Conservation (phyloP, 331 rosid genomes). For the Stylosanthes scabra region DNA sequence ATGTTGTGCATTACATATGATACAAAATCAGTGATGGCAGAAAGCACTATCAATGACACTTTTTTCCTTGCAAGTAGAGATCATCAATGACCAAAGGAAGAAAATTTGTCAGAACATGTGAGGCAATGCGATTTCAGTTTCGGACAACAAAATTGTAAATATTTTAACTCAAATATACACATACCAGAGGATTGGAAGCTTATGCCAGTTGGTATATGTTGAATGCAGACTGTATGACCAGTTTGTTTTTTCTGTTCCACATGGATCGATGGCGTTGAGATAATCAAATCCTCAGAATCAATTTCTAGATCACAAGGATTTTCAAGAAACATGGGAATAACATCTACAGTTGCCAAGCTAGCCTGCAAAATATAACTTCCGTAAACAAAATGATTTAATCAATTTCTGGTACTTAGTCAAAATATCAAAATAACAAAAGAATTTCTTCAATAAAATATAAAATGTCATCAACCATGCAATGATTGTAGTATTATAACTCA, state of each 20-base stretch:
- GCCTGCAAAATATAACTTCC: conserved; percentile 56
- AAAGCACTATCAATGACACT: not conserved
- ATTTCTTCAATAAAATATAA: not conserved
- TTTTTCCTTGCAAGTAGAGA: not conserved
- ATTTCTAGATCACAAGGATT: conserved; percentile 54
- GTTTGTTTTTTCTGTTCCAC: conserved; percentile 51
- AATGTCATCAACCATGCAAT: not conserved
- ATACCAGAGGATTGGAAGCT: conserved; percentile 72
- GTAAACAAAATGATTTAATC: conserved; percentile 5
- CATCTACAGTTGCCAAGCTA: conserved; percentile 68
- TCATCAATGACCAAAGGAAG: not conserved
- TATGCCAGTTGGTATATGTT: conserved; percentile 73
- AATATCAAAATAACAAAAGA: conserved; percentile 6
- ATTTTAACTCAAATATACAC: conserved; percentile 2
- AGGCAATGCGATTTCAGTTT: not conserved
- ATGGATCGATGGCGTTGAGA: conserved; percentile 46
- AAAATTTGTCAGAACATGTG: not conserved
- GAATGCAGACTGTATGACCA: conserved; percentile 56
- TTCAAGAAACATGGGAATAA: conserved; percentile 71
- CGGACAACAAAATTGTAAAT: not conserved
- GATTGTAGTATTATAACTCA: conserved; percentile 18
- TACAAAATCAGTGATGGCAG: not conserved
- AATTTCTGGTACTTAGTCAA: conserved; percentile 7
- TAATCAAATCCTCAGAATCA: conserved; percentile 55
- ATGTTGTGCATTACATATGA: not conserved